Conservation (phyloP, 345 rosid genomes). For the Salix viminalis region DNA sequence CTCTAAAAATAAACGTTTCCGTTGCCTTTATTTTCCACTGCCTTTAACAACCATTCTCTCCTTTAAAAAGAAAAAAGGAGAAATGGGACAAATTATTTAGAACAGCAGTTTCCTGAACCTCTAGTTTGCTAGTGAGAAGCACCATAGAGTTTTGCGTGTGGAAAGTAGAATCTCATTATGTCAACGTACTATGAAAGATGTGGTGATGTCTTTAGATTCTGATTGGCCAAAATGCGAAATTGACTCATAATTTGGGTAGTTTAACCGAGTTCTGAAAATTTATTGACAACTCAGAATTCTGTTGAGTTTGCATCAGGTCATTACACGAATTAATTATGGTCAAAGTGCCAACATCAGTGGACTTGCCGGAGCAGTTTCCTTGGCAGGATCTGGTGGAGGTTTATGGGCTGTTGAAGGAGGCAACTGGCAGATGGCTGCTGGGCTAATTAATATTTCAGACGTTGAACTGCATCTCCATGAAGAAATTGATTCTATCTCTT, state of each 20-base stretch:
- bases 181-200: too few relatives aligned
- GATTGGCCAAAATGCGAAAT: not conserved
- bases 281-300: not conserved
- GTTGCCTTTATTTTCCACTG: too few relatives aligned
- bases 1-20: too few relatives aligned
- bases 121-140: too few relatives aligned
- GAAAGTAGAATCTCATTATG: too few relatives aligned
- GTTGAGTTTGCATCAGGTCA: slow-evolving; percentile 45
- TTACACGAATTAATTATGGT: slow-evolving; percentile 90
- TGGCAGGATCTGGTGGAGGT: slow-evolving; percentile 90
- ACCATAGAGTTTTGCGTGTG: too few relatives aligned
- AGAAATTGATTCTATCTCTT: slow-evolving; percentile 60
- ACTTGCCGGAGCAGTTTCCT: slow-evolving; percentile 92
- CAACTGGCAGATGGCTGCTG: slow-evolving; percentile 91
- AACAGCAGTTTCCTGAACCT: too few relatives aligned
- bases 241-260: not conserved
- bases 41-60: too few relatives aligned
- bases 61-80: too few relatives aligned
- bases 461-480: slow-evolving; percentile 63
- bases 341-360: slow-evolving; percentile 80
- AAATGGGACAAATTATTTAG: too few relatives aligned
- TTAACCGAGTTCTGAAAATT: not conserved
- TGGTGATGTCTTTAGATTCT: not conserved
- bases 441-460: slow-evolving; percentile 63
- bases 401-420: slow-evolving; percentile 94